Percentiles rank a stretch among this genome's conserved stretches.
These are phyloP conservation scores for Gomphus sp. DNA, from an alignment of 1,284 basidiomycete species.

Conservation along the genomic window DNA sequence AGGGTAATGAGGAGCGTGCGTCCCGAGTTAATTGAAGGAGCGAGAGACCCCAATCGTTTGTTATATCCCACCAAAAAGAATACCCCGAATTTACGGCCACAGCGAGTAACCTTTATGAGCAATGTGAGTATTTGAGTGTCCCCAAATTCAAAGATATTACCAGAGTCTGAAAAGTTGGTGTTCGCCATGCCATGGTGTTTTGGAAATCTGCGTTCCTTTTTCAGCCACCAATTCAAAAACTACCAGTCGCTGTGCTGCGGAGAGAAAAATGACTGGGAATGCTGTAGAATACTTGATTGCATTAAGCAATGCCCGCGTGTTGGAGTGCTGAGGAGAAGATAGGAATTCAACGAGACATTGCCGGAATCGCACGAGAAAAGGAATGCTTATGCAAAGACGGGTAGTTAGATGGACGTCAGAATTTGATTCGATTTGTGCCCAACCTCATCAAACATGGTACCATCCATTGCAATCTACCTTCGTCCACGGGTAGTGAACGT, in stretches of 20 bases:
- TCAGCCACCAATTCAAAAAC: conserved; percentile 43
- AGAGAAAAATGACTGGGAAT: conserved; percentile 95
- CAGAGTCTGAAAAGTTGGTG: conserved; percentile 77
- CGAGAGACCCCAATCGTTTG: conserved; percentile 94
- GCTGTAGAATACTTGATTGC: conserved; percentile 95
- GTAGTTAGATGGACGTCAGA: neutral
- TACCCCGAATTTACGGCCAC: conserved; percentile 88
- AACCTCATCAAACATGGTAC: conserved; percentile 84
- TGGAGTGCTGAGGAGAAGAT: conserved; percentile 49
- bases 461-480: conserved; percentile 62
- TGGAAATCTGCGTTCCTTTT: conserved; percentile 34
- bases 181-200: conserved; percentile 64
- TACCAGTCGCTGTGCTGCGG: conserved; percentile 74
- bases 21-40: conserved; percentile 42
- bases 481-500: conserved; percentile 49
- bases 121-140: neutral
- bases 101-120: conserved; percentile 60
- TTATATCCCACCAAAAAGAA: conserved; percentile 99
- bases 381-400: conserved; percentile 45
- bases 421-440: conserved; percentile 15
- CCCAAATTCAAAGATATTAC: conserved; percentile 30
- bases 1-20: conserved; percentile 16
- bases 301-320: conserved; percentile 77
- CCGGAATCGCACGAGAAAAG: conserved; percentile 85
- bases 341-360: conserved; percentile 90